Evolutionary conservation across 176 grass and related monocot species (phyloP), one percentile per base, ranked within the genome.

Genomic region (Bonia amplexicaulis): DNA sequence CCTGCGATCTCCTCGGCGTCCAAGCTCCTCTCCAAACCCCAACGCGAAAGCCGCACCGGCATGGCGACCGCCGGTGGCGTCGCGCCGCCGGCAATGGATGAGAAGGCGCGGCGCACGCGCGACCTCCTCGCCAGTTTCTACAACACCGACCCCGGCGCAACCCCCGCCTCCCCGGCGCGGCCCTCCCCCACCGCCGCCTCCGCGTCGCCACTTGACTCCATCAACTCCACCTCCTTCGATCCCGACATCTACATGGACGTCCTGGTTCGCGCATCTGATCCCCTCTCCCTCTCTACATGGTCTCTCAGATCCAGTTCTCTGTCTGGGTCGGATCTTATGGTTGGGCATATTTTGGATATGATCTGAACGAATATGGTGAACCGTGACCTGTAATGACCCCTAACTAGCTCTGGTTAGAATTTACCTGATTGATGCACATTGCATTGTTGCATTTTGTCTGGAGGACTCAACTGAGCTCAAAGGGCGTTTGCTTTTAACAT

Each of bases 61-160:
- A 89, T 92, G 88, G 80, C 88, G 71, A 62, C 80, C 13, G 48
- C 46, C 27, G 70, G 31, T 15, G 85, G 71, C 22, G 79, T 69
- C 7, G 29, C 82, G 25, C 79, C 68, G 26, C 69, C 85, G 71
- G 85, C 74, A 66, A 79, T 99, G 86, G 93, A 99, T 51, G 97
- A 99, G 71, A 99, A 96, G 71, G 97, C 97, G 15, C 93, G 91
- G 90, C 87, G 93, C 85, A 99, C 93, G 49, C 92, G 92, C 1
- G 92, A 99, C 77, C 93, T 99, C 27, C 97, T 99, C 51, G 93
- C 97, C 7, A 99, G 97, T 63, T 99, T 99, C 88, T 99, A 99
- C 88, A 92, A 87, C 92, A 90, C 93, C 54, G 86, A 86, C 55
- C 77, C 88, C 9, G 73, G 77, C 61, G 54, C 80, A 25, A 25